phyloP scores from a whole-genome alignment of 352 stramenopile species.

The Globisporangium carolinianum region DNA sequence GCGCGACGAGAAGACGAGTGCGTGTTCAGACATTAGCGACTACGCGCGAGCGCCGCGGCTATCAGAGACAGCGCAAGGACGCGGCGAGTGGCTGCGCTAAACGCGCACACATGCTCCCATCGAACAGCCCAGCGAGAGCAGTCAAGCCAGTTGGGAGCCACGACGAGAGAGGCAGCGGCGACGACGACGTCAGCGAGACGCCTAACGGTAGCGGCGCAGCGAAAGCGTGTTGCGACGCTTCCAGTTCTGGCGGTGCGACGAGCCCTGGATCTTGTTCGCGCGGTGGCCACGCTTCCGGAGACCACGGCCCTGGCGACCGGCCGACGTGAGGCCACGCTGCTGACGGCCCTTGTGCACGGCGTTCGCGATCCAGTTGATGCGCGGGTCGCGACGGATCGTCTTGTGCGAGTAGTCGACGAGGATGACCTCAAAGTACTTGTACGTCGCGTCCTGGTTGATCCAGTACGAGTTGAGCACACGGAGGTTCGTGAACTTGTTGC shows the following conservation, averaged over 20 bases:
- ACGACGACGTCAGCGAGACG: slow-evolving; percentile 2
- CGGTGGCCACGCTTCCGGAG: slow-evolving; percentile 98
- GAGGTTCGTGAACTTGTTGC: slow-evolving; percentile 97
- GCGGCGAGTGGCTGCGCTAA: background rate
- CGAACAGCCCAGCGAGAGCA: background rate
- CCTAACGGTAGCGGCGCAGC: slow-evolving; percentile 97
- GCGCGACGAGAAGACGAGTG: slow-evolving; percentile 7
- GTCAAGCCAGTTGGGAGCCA: slow-evolving; percentile 13
- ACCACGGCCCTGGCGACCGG: slow-evolving; percentile 95
- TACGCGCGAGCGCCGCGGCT: background rate
- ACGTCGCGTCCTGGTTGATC: slow-evolving; percentile 99
- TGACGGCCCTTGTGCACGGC: slow-evolving; percentile 99
- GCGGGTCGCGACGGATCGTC: slow-evolving; percentile 97
- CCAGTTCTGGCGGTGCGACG: slow-evolving; percentile 96
- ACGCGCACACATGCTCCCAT: no score
- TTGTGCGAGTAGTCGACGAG: slow-evolving; percentile 97
- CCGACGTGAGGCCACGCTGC: slow-evolving; percentile 97
- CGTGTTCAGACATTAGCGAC: slow-evolving; percentile 2
- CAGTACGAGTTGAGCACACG: slow-evolving; percentile 99
- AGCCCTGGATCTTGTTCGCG: slow-evolving; percentile 98
- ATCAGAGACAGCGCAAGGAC: background rate
- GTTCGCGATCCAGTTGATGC: slow-evolving; percentile 99
- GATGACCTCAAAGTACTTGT: slow-evolving; percentile 99
- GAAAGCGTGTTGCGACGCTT: slow-evolving; percentile 97
- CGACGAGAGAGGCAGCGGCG: background rate